Conservation (phyloP, 106 monocot genomes). For the Vanilla planifolia region DNA sequence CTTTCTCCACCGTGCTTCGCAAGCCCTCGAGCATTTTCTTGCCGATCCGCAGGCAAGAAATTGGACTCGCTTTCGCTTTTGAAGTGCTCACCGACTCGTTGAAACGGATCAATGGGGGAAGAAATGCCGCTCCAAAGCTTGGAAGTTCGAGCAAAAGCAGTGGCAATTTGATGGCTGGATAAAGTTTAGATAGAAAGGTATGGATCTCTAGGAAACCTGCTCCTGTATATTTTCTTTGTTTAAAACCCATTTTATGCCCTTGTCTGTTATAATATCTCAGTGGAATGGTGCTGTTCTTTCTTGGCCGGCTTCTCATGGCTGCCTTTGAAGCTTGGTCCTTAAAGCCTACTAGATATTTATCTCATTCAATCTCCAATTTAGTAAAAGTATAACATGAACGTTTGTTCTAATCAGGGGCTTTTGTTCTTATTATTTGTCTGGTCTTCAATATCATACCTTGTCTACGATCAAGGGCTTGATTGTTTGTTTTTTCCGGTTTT, state of each 20-base stretch:
- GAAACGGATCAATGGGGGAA: no score
- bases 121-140: background rate
- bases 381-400: background rate
- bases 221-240: background rate
- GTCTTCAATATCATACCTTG: no score
- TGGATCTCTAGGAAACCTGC: no score
- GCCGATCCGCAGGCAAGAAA: background rate
- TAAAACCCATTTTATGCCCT: background rate
- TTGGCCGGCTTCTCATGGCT: background rate
- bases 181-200: no score
- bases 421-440: no score
- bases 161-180: background rate
- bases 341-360: no score
- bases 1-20: background rate
- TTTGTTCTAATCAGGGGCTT: no score
- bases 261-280: background rate
- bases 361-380: background rate
- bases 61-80: background rate
- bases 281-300: background rate
- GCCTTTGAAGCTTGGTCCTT: no score
- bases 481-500: no score
- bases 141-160: background rate
- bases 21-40: background rate
- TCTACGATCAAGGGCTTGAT: no score
- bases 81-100: background rate